Evolutionary conservation across 306 rosid genomes (phyloP).

Genomic region (Prosopis cineraria): DNA sequence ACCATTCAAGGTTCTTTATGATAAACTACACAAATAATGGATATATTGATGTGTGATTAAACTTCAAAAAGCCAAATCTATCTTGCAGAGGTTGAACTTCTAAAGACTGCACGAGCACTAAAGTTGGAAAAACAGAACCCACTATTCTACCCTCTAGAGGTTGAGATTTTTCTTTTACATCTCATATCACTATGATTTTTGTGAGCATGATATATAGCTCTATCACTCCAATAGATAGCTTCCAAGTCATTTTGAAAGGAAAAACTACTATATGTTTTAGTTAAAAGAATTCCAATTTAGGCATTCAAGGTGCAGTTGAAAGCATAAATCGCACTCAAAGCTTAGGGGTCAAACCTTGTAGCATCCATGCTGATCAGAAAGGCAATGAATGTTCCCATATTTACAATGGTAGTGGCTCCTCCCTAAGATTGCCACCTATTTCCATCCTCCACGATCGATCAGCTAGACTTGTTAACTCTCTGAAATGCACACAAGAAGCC

Average conservation of each 20-base stretch:
- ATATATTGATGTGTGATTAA: background rate
- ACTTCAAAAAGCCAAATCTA: conserved; percentile 3
- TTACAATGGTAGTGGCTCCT: conserved; percentile 52
- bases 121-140: background rate
- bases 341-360: conserved; percentile 49
- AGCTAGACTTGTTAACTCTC: conserved; percentile 78
- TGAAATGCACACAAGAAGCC: conserved; percentile 49
- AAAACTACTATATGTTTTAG: background rate
- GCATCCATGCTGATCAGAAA: conserved; percentile 35
- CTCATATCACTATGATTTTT: background rate
- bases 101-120: background rate
- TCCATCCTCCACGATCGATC: conserved; percentile 89
- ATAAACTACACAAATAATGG: background rate
- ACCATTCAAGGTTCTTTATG: background rate
- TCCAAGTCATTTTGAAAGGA: conserved; percentile 14
- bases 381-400: conserved; percentile 27
- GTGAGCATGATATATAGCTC: background rate
- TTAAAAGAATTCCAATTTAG: background rate
- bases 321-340: conserved; percentile 29
- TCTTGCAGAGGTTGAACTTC: conserved; percentile 13
- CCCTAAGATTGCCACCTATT: conserved; percentile 86
- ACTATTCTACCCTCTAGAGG: background rate
- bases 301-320: conserved; percentile 28
- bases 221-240: background rate
- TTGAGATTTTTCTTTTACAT: background rate